phyloP scores from a whole-genome alignment of 257 asterid genomes.

The Gentiana dahurica region DNA sequence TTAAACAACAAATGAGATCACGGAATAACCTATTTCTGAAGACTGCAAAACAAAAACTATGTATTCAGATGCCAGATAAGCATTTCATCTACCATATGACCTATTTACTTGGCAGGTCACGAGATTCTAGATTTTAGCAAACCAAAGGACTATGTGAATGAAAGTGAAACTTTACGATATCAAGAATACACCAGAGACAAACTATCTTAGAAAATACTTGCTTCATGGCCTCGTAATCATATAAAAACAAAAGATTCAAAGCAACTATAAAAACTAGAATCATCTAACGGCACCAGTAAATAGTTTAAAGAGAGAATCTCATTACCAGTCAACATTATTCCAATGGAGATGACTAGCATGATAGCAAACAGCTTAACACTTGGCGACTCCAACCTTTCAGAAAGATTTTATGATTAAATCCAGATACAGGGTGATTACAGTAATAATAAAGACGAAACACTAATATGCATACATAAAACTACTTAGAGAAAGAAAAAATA shows the following conservation, averaged over 20 bases:
- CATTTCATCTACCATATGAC: not conserved
- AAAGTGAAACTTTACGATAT: not conserved
- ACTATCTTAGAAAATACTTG: not conserved
- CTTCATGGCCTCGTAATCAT: not conserved
- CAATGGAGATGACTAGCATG: conserved; percentile 64
- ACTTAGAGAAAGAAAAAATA: too few relatives aligned
- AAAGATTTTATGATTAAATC: conserved; percentile 17
- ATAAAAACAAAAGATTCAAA: not conserved
- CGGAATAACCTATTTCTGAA: too few relatives aligned
- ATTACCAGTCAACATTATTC: conserved; percentile 86
- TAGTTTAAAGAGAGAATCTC: conserved; percentile 1
- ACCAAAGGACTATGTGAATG: not conserved
- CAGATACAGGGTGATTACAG: conserved; percentile 1
- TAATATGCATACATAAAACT: too few relatives aligned
- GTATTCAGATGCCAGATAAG: not conserved
- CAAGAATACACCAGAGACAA: not conserved
- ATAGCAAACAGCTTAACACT: conserved; percentile 87
- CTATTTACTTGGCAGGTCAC: too few relatives aligned
- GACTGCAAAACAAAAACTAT: not conserved
- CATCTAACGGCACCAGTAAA: not conserved
- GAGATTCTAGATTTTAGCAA: not conserved
- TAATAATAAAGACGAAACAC: too few relatives aligned
- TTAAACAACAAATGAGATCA: too few relatives aligned
- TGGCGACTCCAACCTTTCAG: conserved; percentile 87
- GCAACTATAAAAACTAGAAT: not conserved